Percentiles rank a stretch among this genome's conserved stretches.
phyloP scores from a whole-genome alignment of 495 filamentous ascomycete species.

The Hypoxylon lienhwacheense region DNA sequence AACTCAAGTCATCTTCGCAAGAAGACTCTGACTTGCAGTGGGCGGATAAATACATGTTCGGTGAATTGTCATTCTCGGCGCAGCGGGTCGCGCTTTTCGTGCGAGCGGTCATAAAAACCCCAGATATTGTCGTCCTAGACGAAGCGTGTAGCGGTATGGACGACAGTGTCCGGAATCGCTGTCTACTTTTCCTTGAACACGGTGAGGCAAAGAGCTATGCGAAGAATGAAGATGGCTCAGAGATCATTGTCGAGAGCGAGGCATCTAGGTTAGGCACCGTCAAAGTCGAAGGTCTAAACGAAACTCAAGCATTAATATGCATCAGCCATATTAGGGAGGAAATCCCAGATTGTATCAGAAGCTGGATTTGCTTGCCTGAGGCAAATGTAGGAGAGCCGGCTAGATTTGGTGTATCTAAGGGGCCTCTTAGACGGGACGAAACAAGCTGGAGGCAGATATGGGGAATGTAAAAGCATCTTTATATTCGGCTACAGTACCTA shows the following conservation, averaged over 20 bases:
- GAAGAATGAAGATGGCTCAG: constrained; percentile 26
- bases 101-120: constrained; percentile 76
- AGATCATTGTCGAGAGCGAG: constrained; percentile 46
- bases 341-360: constrained; percentile 74
- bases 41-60: constrained; percentile 70
- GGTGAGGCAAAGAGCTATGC: constrained; percentile 54
- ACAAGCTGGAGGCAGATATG: constrained; percentile 64
- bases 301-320: constrained; percentile 76
- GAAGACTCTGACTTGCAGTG: constrained; percentile 55
- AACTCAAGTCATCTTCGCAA: background rate
- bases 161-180: constrained; percentile 77
- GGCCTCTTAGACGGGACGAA: constrained; percentile 57
- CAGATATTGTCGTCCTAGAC: constrained; percentile 88
- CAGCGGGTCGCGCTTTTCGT: constrained; percentile 86
- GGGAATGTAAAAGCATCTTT: constrained; percentile 45
- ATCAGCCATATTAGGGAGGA: constrained; percentile 91
- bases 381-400: constrained; percentile 57
- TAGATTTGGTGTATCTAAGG: constrained; percentile 58
- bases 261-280: constrained; percentile 42
- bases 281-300: constrained; percentile 56
- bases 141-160: constrained; percentile 93
- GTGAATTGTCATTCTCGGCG: constrained; percentile 71
- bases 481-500: background rate
- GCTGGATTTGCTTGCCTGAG: constrained; percentile 80
- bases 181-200: constrained; percentile 70